These are phyloP conservation scores for Alternaria longipes DNA, from an alignment of 2,329 filamentous ascomycete species.

Conservation along the genomic window DNA sequence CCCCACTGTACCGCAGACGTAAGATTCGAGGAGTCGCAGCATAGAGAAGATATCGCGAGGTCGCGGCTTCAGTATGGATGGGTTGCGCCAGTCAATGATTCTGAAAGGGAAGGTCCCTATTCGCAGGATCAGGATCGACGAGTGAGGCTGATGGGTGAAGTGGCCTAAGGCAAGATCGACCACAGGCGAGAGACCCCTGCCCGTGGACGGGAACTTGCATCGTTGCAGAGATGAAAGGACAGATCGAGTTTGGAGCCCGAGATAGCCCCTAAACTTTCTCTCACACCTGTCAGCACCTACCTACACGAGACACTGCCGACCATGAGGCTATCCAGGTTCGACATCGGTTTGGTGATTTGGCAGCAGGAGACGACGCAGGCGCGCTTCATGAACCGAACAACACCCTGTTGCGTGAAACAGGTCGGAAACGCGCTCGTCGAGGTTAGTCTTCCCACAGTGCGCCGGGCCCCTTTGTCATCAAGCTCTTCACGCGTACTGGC, in stretches of 20 bases:
- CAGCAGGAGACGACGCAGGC: constrained; percentile 41
- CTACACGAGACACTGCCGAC: constrained; percentile 11
- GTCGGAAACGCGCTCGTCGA: constrained; percentile 19
- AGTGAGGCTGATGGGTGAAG: constrained; percentile 46
- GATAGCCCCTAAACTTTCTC: constrained; percentile 38
- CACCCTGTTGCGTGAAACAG: constrained; percentile 45
- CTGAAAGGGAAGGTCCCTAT: constrained; percentile 10
- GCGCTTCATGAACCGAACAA: constrained; percentile 27
- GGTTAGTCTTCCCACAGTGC: constrained; percentile 21
- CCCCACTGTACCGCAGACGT: constrained; percentile 9
- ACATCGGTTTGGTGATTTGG: constrained; percentile 49
- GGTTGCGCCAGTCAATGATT: constrained; percentile 1
- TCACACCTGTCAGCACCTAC: background rate
- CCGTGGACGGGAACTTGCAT: constrained; percentile 40
- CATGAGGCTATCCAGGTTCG: constrained; percentile 40
- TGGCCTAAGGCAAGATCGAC: constrained; percentile 24
- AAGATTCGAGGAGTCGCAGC: constrained; percentile 16
- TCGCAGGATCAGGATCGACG: constrained; percentile 42
- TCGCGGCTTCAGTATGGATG: constrained; percentile 8
- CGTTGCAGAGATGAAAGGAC: constrained; percentile 39
- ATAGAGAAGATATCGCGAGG: constrained; percentile 7
- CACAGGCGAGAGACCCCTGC: constrained; percentile 22
- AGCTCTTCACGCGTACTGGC: constrained; percentile 21
- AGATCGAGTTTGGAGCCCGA: constrained; percentile 40
- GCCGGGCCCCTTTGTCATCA: constrained; percentile 15